phyloP scores from a whole-genome alignment of 73 alveolate species.

The Paramecium sexaurelia region DNA sequence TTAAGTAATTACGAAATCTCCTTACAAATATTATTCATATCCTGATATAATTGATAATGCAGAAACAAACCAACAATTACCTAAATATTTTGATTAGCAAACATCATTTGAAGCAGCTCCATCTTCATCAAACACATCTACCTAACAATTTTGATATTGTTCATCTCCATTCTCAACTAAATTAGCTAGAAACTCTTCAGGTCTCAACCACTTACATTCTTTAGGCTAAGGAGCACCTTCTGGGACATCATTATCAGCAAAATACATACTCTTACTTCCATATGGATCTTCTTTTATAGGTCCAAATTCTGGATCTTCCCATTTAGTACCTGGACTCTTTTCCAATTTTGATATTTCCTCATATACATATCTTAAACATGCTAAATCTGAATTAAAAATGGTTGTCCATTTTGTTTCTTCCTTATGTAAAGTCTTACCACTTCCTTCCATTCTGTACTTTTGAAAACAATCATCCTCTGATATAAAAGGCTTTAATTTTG shows the following conservation, averaged over 20 bases:
- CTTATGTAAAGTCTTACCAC: background rate
- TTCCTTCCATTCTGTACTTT: constrained; percentile 55
- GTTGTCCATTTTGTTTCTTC: constrained; percentile 42
- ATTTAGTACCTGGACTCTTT: constrained; percentile 33
- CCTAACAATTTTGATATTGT: constrained; percentile 28
- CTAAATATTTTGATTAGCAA: constrained; percentile 92
- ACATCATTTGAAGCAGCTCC: constrained; percentile 95
- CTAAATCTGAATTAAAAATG: constrained; percentile 50
- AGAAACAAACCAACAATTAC: constrained; percentile 99
- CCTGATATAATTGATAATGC: constrained; percentile 98
- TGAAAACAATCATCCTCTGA: constrained; percentile 16
- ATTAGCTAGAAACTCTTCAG: constrained; percentile 79
- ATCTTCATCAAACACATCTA: constrained; percentile 78
- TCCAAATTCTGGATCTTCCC: constrained; percentile 96
- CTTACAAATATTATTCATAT: constrained; percentile 90
- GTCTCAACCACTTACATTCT: constrained; percentile 89
- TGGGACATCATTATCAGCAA: constrained; percentile 80
- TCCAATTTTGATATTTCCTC: constrained; percentile 38
- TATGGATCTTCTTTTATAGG: constrained; percentile 82
- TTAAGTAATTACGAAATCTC: constrained; percentile 70
- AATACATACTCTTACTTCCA: constrained; percentile 81
- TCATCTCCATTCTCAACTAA: constrained; percentile 47
- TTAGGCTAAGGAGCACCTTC: constrained; percentile 87
- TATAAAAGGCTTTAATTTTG: constrained; percentile 17
- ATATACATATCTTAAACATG: constrained; percentile 57